A percentile compares a stretch with the other conserved stretches of the same genome.
Evolutionary conservation across 371 early-diverging fungal genomes (phyloP).

Genomic region (Mucor sp.): DNA sequence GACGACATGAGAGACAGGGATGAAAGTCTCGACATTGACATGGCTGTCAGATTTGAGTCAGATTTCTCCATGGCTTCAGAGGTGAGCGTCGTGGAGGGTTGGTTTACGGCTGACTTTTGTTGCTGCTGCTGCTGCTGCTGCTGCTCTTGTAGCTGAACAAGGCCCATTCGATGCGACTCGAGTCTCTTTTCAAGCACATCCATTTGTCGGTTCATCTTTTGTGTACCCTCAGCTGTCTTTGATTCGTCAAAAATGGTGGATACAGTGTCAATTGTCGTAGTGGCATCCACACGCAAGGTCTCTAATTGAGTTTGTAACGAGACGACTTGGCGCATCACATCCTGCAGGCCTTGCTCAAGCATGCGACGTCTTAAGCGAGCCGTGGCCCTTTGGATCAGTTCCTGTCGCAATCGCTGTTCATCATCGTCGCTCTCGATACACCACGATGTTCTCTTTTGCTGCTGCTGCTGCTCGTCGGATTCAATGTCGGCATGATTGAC

Average conservation of each 20-base stretch:
- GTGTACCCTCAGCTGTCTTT: slow-evolving; percentile 12
- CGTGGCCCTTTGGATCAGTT: slow-evolving; percentile 27
- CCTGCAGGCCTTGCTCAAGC: slow-evolving; percentile 28
- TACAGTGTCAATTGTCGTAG: slow-evolving; percentile 35
- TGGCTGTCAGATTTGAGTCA: slow-evolving; percentile 15
- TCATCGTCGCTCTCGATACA: slow-evolving; percentile 1
- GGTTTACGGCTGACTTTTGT: background rate
- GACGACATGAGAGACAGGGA: slow-evolving; percentile 38
- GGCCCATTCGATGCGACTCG: slow-evolving; percentile 14
- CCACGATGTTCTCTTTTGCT: slow-evolving; percentile 18
- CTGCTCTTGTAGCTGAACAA: slow-evolving; percentile 6
- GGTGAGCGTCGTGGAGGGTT: background rate
- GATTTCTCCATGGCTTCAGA: background rate
- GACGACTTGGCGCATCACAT: slow-evolving; percentile 30
- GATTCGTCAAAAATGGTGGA: slow-evolving; percentile 18
- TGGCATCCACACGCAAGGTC: slow-evolving; percentile 29
- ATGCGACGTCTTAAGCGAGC: slow-evolving; percentile 19
- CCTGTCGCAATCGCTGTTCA: slow-evolving; percentile 17
- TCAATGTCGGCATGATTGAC: slow-evolving; percentile 6
- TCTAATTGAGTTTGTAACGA: slow-evolving; percentile 32
- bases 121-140: background rate
- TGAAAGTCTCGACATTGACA: slow-evolving; percentile 36
- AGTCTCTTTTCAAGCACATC: slow-evolving; percentile 42
- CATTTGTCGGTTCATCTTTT: slow-evolving; percentile 27
- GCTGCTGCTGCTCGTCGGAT: background rate